Percentiles rank a stretch among this genome's conserved stretches.
phyloP scores from a whole-genome alignment of 2,329 filamentous ascomycete genomes.

The Beauveria sp. region DNA sequence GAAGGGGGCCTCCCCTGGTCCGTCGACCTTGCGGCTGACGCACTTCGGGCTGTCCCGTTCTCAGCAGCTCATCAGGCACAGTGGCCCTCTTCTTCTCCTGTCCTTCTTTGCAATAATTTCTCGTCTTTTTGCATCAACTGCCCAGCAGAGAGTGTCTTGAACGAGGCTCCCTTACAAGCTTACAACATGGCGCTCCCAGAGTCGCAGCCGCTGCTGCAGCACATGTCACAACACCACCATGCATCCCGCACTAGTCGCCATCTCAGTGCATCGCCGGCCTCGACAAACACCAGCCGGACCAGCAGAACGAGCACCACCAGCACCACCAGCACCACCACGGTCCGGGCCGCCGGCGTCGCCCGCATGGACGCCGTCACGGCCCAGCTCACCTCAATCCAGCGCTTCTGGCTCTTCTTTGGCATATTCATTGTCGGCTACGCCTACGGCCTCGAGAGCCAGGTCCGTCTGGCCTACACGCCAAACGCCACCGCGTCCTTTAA shows the following conservation, averaged over 20 bases:
- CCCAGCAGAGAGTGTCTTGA: not conserved
- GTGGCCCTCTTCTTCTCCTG: not conserved
- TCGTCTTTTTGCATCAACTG: not conserved
- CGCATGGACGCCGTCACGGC: constrained; percentile 43
- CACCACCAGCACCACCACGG: not conserved
- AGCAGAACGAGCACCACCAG: not conserved
- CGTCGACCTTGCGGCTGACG: constrained; percentile 5
- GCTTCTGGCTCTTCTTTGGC: constrained; percentile 44
- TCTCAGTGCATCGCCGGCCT: not conserved
- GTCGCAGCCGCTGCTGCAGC: constrained; percentile 4
- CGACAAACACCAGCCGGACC: not conserved
- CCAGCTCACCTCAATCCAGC: constrained; percentile 37
- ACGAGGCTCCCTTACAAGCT: not conserved
- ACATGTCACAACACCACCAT: not conserved
- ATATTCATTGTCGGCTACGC: constrained; percentile 54
- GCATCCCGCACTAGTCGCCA: not conserved
- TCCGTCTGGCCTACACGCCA: constrained; percentile 46
- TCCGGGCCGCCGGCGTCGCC: constrained; percentile 35
- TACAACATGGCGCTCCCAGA: not conserved
- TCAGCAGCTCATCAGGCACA: not conserved
- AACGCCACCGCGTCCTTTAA: constrained; percentile 44
- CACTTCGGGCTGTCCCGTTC: constrained; percentile 1
- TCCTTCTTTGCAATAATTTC: not conserved
- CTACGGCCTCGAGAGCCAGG: constrained; percentile 48
- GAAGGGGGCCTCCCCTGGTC: not conserved